Evolutionary conservation across 106 monocot genomes (phyloP).

Genomic region (Vanilla planifolia): DNA sequence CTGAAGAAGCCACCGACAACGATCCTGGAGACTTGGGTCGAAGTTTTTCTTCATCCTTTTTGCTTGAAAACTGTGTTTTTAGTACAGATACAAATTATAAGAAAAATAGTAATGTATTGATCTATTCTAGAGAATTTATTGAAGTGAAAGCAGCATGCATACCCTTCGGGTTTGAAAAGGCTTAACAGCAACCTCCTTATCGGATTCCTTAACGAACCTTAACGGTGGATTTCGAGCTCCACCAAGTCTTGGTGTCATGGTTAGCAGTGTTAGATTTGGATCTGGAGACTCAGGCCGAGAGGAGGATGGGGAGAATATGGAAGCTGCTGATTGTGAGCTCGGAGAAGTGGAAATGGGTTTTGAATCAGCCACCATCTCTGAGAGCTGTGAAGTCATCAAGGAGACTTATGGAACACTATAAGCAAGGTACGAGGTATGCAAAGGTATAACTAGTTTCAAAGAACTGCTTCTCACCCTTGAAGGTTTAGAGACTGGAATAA

Average conservation of each 20-base stretch:
- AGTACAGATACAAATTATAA: background rate
- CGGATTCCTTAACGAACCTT: background rate
- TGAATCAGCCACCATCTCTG: background rate
- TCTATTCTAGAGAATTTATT: background rate
- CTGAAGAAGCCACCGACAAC: background rate
- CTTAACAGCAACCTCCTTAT: background rate
- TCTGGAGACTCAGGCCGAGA: slow-evolving; percentile 1
- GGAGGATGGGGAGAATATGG: background rate
- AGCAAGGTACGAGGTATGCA: too few species aligned
- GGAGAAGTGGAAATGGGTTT: background rate
- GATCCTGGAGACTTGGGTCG: slow-evolving; percentile 1
- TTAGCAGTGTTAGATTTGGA: background rate
- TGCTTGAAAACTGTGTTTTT: slow-evolving; percentile 1
- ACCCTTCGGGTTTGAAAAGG: slow-evolving; percentile 3
- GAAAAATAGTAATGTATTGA: background rate
- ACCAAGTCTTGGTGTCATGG: background rate
- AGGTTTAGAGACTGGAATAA: slow-evolving; percentile 25
- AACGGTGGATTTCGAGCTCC: background rate
- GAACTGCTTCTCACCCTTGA: slow-evolving; percentile 33
- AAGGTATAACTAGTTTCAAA: too few species aligned
- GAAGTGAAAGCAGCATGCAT: background rate
- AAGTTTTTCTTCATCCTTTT: background rate
- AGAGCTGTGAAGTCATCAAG: background rate
- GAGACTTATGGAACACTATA: too few species aligned
- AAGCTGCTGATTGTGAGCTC: background rate